A percentile compares a stretch with the other conserved stretches of the same genome.
phyloP scores from a whole-genome alignment of 164 flowering plant genomes.

The Magnolia sinica region DNA sequence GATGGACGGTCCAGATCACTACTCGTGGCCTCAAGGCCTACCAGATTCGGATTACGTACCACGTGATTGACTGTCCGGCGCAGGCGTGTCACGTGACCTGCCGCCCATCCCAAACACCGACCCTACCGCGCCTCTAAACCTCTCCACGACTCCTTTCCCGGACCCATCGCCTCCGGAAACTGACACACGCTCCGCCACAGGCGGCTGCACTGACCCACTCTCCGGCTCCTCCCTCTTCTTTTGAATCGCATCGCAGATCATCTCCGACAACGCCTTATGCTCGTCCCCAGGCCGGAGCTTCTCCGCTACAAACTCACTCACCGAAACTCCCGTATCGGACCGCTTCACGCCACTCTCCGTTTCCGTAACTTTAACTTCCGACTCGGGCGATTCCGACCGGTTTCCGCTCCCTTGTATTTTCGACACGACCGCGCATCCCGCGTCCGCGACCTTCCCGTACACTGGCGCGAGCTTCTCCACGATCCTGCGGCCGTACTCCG shows the following conservation, averaged over 20 bases:
- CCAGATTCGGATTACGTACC: background rate
- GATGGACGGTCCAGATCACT: too few relatives aligned
- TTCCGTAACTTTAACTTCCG: background rate
- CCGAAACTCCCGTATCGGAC: conserved; percentile 13
- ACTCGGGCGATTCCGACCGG: background rate
- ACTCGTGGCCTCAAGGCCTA: too few relatives aligned
- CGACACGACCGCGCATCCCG: conserved; percentile 29
- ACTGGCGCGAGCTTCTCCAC: conserved; percentile 41
- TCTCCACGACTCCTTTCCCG: conserved; percentile 15
- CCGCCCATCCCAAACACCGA: conserved; percentile 22
- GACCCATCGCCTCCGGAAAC: background rate
- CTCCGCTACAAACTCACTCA: conserved; percentile 44
- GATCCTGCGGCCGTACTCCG: conserved; percentile 19
- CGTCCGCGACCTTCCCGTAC: conserved; percentile 36
- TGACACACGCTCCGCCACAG: conserved; percentile 31
- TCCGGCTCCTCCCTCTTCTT: conserved; percentile 19
- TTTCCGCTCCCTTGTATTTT: conserved; percentile 24
- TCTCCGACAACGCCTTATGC: conserved; percentile 61
- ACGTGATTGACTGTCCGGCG: background rate
- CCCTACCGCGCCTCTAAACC: conserved; percentile 19
- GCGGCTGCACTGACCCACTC: conserved; percentile 7
- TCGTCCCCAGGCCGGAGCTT: conserved; percentile 68
- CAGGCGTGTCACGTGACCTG: background rate
- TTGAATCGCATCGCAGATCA: conserved; percentile 34
- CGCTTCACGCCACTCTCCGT: background rate